Base-by-base conservation (phyloP, 805 yeast species). In the Wickerhamomyces mucosus region DNA sequence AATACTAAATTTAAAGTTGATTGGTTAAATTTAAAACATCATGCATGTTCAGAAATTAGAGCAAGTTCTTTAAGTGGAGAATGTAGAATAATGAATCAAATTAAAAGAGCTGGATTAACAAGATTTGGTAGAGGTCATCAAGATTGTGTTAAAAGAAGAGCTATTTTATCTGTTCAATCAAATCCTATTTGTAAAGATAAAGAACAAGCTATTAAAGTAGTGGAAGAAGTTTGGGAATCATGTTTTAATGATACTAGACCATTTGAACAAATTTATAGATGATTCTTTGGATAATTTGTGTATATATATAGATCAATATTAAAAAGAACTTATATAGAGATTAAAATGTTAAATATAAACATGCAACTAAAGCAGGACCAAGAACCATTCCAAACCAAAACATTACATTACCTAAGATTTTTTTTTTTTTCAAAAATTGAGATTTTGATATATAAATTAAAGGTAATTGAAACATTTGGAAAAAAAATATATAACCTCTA, bases 171-270 rank as follows among this genome's bases (percentile, higher is more conserved):
- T 36, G 96, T 92, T 8, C 58, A 67, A 48, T 92, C 82, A 0
- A 89, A 92, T 54, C 97, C 97, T 3, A 69, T 66, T 30, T 92
- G 98, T 53, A 65, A 71, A 40, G 69, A 67, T 42, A 65, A 67
- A 36, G 78, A 75, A 27, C 79, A 79, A 39, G 98, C 98, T 1
- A 75, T 72, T 35, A 65, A 67, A 38, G 80, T 75, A 5, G 96
- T 92, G 4, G 75, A 81, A 40, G 79, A 81, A 42, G 97, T 92
- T 6, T 92, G 94, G 79, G 79, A 78, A 39, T 78, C 89, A 28
- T 92, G 98, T 53, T 92, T 86, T 53, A 78, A 77, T 47, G 98
- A 92, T 50, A 89, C 97, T 2, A 65, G 98, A 48, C 98, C 98
- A 1, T 92, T 85, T 56, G 97, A 92, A 46, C 78, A 83, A 48